A percentile compares a stretch with the other conserved stretches of the same genome.
These are phyloP conservation scores for Candida yuanshanica DNA, from an alignment of 805 yeast species.

Conservation along the genomic window DNA sequence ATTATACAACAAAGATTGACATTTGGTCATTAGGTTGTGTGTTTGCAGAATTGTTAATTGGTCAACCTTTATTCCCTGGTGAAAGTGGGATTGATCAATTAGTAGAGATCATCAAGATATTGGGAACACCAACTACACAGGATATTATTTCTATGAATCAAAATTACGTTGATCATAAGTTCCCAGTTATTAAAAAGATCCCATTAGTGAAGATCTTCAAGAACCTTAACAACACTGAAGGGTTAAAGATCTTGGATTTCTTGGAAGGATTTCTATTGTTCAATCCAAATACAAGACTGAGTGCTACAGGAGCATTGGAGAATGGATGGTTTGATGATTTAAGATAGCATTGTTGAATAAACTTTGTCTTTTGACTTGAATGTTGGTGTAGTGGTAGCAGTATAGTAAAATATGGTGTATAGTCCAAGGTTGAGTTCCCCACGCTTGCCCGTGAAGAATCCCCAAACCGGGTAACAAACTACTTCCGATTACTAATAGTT, in stretches of 20 bases:
- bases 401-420: no score
- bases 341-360: constrained; percentile 24
- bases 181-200: constrained; percentile 80
- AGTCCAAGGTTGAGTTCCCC: no score
- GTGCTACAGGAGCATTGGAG: constrained; percentile 48
- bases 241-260: constrained; percentile 46
- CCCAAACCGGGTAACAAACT: no score
- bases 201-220: constrained; percentile 66
- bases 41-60: constrained; percentile 91
- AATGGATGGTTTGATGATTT: constrained; percentile 53
- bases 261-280: constrained; percentile 56
- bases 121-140: constrained; percentile 92
- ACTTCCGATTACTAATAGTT: no score
- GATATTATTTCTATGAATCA: constrained; percentile 95
- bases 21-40: constrained; percentile 98
- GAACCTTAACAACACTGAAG: constrained; percentile 34
- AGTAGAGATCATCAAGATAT: constrained; percentile 90
- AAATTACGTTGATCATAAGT: constrained; percentile 93
- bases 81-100: constrained; percentile 96
- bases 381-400: no score
- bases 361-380: no score
- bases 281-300: constrained; percentile 60
- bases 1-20: constrained; percentile 94
- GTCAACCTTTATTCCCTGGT: constrained; percentile 97
- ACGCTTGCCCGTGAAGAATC: no score